Evolutionary conservation across 108 stramenopile species (phyloP), one percentile per base, ranked within the genome.

Genomic region (Skeletonema menzelii): DNA sequence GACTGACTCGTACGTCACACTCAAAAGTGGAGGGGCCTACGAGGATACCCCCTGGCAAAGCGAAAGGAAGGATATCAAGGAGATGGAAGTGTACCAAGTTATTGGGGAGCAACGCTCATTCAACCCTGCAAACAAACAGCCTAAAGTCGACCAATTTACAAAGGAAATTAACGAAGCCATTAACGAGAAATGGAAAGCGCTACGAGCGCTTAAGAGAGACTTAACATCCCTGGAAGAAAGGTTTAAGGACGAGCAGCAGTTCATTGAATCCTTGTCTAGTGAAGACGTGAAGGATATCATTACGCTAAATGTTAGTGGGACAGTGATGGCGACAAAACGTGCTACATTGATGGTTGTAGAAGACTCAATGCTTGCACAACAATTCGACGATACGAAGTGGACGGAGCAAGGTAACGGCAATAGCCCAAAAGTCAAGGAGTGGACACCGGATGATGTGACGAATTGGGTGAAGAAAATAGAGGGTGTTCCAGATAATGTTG

Each of bases 391-490:
- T 26, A 42, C 35, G 3, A 27, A 35, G 35, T 65, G 63, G 63
- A 65, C 27, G 0, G 59, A 56, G 38, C 37, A 55, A 44, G n/a
- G 35, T 2, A 10, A 37, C 46, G 5, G 46, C 19, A 27, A 11
- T 38, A 58, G 35, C 56, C 1, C 8, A 10, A n/a, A 49, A 56
- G 46, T 73, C 34, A 56, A 64, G 24, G 27, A 73, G 30, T 73
- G 72, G 72, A 73, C 55, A 44, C 0, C 35, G 0, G 63, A 73
- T 22, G 72, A 73, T 47, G 72, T 65, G 5, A 63, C 64, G 4
- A 63, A 49, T 15, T 73, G 72, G 72, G 27, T 73, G 63, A 56
- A 64, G 8, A 5, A 27, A 4, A 13, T 65, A 7, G 32, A 73
- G 5, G 72, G 53, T 2, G 27, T 73, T 58, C 32, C 59, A 5